Base-by-base conservation (phyloP, 83 land plant species). In the Picea abies region DNA sequence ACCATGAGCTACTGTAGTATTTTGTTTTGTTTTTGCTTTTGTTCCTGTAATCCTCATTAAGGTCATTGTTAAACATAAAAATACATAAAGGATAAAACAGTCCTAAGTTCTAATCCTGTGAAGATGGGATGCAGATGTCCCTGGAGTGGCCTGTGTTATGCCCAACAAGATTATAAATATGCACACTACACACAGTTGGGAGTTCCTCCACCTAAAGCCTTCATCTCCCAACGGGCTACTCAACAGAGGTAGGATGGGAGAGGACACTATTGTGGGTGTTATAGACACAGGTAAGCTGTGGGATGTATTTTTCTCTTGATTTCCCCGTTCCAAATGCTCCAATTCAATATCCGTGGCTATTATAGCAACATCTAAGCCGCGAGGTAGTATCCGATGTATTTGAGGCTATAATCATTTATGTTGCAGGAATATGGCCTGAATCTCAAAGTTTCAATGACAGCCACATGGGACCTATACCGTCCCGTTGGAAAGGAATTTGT, bases 351-450 rank as follows among this genome's bases (percentile, higher is more conserved):
- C 25, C 56, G 2, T 72, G 22, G 9, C 7, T 20, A 23, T 10
- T 39, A 39, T 72, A 72, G 25, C 3, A 16, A 17, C 22, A 41
- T 20, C 63, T 41, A 73, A 62, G 26, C 73, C 77, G 44, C 17
- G 32, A 58, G 9, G 26, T 25, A 37, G 26, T 67, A 12, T 82
- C 67, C 80, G 49, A 56, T 60, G 19, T 63, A 44, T 11, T 80
- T 17, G 69, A 26, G 12, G 37, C 35, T 69, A 25, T 73, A 37
- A 52, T 80, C 41, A 7, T 47, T 41, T 76, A 67, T 32, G 77
- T 79, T 75, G 81, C 49, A 88, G 92, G 92, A 12, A 88, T 90
- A 81, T 90, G 92, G 92, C 92, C 92, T 23, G 92, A 90, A 72
- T 87, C 90, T 17, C 72, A 79, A 58, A 88, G 90, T 82, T 90